Evolutionary conservation across 2,329 filamentous ascomycete species (phyloP), one percentile per base, ranked within the genome.

Genomic region (Penicillium sp.): DNA sequence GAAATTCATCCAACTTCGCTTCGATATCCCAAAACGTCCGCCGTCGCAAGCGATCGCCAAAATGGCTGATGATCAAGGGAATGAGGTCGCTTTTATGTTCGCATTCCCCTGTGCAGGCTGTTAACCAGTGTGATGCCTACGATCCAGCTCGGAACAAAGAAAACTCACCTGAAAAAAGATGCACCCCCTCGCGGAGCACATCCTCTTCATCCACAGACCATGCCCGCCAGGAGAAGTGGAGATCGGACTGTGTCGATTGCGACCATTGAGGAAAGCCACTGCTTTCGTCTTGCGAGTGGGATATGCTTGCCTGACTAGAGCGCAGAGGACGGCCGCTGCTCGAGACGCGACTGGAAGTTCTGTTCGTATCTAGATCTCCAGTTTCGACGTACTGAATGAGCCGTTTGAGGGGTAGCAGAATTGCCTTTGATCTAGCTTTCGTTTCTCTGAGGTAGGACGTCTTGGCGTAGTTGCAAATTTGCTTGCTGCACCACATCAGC

Each of bases 401-500:
- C 26, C 44, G 40, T 9, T 34, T 47, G 24, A 52, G 18, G 2
- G 48, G 35, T 1, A 36, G 39, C 7, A 26, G 36, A 39, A 55
- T 32, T 9, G 11, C 9, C 26, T 36, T 43, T 8, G 50, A 51
- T 38, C 38, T 39, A 12, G 35, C 44, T 8, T n/a, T 13, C 26
- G 42, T 43, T 25, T 27, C 35, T 18, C 8, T 33, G 1, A 43
- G 25, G n/a, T 41, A 39, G 13, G 29, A 25, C 1, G 38, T 36
- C 6, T 35, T 6, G 6, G 25, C 25, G 3, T 39, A 42, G 7
- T 39, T 34, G 25, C 36, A 9, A 9, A 56, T 51, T 11, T 41
- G 46, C 13, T 46, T 38, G 12, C 37, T 39, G 24, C 38, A 49
- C 24, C 49, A 42, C 33, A 46, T 44, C 24, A 57, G n/a, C 5